Evolutionary conservation across 2,329 filamentous ascomycete species (phyloP).

Genomic region (Verticillium tricorpus): DNA sequence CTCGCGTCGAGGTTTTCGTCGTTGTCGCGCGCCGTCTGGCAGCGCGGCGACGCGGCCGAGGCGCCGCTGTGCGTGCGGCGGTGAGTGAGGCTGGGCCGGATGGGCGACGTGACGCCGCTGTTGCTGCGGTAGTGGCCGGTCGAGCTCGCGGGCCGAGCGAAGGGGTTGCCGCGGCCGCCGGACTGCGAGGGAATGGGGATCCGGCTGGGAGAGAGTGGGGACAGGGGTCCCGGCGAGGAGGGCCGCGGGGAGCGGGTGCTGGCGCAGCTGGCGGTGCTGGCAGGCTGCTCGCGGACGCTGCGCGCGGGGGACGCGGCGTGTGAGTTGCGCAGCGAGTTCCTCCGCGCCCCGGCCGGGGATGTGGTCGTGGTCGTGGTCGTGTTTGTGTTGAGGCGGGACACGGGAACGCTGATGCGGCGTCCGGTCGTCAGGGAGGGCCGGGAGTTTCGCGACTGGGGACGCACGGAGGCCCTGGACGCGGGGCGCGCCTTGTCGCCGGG

Average conservation of each 20-base stretch:
- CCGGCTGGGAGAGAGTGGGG: slow-evolving; percentile 33
- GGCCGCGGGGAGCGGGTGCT: slow-evolving; percentile 36
- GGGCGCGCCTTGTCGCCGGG: background rate
- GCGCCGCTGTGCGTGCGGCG: slow-evolving; percentile 41
- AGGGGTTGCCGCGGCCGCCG: slow-evolving; percentile 13
- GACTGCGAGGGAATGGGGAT: slow-evolving; percentile 32
- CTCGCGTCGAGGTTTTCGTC: slow-evolving; percentile 29
- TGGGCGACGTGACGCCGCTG: slow-evolving; percentile 7
- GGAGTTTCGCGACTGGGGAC: slow-evolving; percentile 11
- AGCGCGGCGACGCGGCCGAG: slow-evolving; percentile 33
- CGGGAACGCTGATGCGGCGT: slow-evolving; percentile 41
- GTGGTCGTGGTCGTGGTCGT: no score
- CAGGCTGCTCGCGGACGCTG: slow-evolving; percentile 26
- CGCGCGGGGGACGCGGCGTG: slow-evolving; percentile 38
- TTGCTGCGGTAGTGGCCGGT: slow-evolving; percentile 3
- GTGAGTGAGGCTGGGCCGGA: slow-evolving; percentile 23
- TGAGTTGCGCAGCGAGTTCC: slow-evolving; percentile 19
- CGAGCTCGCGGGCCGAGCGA: slow-evolving; percentile 14
- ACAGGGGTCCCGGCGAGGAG: slow-evolving; percentile 22
- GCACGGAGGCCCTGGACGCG: background rate
- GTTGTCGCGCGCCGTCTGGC: slow-evolving; percentile 13
- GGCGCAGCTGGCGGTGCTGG: slow-evolving; percentile 45
- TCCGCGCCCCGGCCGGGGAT: slow-evolving; percentile 21
- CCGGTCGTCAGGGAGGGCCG: slow-evolving; percentile 25
- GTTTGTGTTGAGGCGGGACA: slow-evolving; percentile 27